Base-by-base conservation (phyloP, 345 rosid genomes). In the Raphanus sativus region DNA sequence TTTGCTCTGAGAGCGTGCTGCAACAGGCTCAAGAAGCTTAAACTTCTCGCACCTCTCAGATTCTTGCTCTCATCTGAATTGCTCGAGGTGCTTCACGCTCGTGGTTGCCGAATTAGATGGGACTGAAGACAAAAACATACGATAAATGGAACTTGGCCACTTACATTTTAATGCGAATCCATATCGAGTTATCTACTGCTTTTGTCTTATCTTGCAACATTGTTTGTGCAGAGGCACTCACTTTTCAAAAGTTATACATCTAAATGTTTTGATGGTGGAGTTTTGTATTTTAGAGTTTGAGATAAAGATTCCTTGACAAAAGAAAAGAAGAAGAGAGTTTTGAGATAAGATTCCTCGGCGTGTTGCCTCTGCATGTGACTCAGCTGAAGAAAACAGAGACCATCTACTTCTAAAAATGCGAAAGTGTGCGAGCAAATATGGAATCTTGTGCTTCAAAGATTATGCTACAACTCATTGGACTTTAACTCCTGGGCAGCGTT, bases 51-150 rank as follows among this genome's bases (percentile, higher is more conserved):
- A 70, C 70, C 87, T 62, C 83, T 92, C 32, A 85, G 90, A 67
- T 87, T 85, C 87, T 65, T 80, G 68, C 93, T 94, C 62, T 92
- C 98, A 32, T 83, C 87, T 1, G 91, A 94, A 59, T 75, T 90
- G 70, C 85, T 88, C 0, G 91, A 87, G 84, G 81, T 74, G 42
- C 82, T 94, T 71, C 88, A 80, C 28, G 76, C 91, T 40, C 86
- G 88, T 77, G 97, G 97, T 72, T 89, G 97, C 87, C 86, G 66
- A 62, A 86, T 94, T 33, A 85, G 96, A 81, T 91, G 98, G 98
- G 93, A 89, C 71, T 87, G 85, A 81, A 78, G 48, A 38, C 26
- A n/a, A 56, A 30, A 5, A 6, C 13, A 11, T 3, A 15, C 38
- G 15, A 16, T 34, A 28, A 34, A 1, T 33, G 48, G 13, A 34